Conservation (phyloP, 768 basidiomycete species). For the Suillus spraguei region DNA sequence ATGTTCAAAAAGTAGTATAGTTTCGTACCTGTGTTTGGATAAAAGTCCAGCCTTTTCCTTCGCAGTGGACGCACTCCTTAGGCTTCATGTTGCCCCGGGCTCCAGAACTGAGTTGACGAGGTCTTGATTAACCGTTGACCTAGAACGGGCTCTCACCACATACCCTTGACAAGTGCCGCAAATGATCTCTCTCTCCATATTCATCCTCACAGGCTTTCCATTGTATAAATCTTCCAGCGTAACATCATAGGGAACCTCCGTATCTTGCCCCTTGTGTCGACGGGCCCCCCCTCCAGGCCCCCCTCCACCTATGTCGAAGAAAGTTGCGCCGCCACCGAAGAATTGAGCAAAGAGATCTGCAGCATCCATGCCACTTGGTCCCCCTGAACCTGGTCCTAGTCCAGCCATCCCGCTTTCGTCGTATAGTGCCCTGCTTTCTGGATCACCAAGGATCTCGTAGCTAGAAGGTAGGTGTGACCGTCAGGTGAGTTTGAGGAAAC, state of each 20-base stretch:
- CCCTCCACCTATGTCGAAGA: slow-evolving; percentile 69
- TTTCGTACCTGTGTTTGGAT: slow-evolving; percentile 52
- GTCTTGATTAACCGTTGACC: slow-evolving; percentile 14
- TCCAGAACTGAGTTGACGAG: slow-evolving; percentile 60
- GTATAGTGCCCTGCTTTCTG: slow-evolving; percentile 68
- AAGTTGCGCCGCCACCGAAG: slow-evolving; percentile 59
- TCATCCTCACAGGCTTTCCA: slow-evolving; percentile 87
- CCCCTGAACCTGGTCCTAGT: slow-evolving; percentile 50
- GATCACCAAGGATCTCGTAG: slow-evolving; percentile 81
- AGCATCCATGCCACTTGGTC: slow-evolving; percentile 48
- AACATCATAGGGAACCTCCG: slow-evolving; percentile 78
- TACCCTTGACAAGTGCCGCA: slow-evolving; percentile 85
- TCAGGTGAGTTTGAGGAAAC: slow-evolving; percentile 14
- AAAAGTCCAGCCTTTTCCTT: slow-evolving; percentile 79
- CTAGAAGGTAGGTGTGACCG: slow-evolving; percentile 38
- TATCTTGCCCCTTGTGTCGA: slow-evolving; percentile 68
- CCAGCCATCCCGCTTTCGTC: slow-evolving; percentile 76
- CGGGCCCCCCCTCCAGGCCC: slow-evolving; percentile 48
- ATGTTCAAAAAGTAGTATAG: background rate
- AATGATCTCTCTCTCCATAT: slow-evolving; percentile 82
- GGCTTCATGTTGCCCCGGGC: slow-evolving; percentile 84
- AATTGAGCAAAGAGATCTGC: slow-evolving; percentile 77
- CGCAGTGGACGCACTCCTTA: slow-evolving; percentile 78
- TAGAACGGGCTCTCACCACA: slow-evolving; percentile 18
- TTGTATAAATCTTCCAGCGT: slow-evolving; percentile 92